A percentile compares a stretch with the other conserved stretches of the same genome.
Conservation (phyloP, 768 basidiomycete genomes). For the Podaxis pistillaris region DNA sequence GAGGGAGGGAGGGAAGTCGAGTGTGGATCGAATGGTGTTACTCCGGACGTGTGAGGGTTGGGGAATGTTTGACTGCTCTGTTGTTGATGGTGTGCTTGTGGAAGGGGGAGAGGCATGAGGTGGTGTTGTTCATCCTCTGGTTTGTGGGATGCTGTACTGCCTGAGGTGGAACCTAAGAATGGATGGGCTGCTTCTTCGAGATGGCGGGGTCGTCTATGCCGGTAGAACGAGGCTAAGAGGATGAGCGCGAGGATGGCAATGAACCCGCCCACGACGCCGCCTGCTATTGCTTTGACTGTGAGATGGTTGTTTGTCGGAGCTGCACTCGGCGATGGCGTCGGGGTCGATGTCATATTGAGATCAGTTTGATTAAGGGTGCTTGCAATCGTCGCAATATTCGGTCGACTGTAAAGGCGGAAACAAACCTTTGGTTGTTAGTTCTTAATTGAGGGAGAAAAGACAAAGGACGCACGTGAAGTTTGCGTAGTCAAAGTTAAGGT, state of each 20-base stretch:
- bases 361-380: neutral
- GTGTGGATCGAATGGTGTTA: neutral
- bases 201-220: neutral
- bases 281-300: slow-evolving; percentile 7
- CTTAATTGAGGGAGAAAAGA: neutral
- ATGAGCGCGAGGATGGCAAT: slow-evolving; percentile 7
- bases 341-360: neutral
- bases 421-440: neutral
- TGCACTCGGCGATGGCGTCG: neutral
- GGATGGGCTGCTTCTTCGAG: slow-evolving; percentile 3
- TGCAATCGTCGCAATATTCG: neutral
- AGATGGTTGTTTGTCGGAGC: neutral
- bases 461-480: slow-evolving; percentile 13
- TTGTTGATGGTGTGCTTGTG: neutral
- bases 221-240: slow-evolving; percentile 4
- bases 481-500: slow-evolving; percentile 19
- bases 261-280: slow-evolving; percentile 13
- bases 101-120: neutral
- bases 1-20: neutral
- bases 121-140: neutral
- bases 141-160: neutral
- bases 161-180: neutral
- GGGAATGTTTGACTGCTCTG: neutral
- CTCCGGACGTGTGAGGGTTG: neutral
- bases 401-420: neutral